A percentile compares a stretch with the other conserved stretches of the same genome.
These are phyloP conservation scores for Heimioporus sp. DNA, from an alignment of 768 basidiomycete species.

Conservation along the genomic window DNA sequence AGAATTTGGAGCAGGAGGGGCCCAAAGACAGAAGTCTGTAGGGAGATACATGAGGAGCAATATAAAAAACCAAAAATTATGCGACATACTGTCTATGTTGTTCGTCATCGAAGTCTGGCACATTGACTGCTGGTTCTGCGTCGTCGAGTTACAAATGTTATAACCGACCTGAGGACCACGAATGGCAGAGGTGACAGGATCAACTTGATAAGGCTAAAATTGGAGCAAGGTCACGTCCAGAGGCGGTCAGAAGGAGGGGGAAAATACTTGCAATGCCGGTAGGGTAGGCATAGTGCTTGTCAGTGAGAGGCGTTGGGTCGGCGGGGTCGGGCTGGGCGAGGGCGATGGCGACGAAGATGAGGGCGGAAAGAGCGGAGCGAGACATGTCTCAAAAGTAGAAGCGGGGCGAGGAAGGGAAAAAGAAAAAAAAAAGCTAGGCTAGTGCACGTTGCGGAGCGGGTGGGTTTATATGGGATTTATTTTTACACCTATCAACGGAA, in stretches of 20 bases:
- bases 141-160: conserved; percentile 69
- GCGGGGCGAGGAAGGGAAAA: background rate
- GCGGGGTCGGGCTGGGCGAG: conserved; percentile 36
- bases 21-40: conserved; percentile 73
- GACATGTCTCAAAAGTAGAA: conserved; percentile 39
- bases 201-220: conserved; percentile 51
- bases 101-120: conserved; percentile 74
- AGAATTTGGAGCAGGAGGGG: conserved; percentile 45
- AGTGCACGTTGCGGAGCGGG: too few species aligned
- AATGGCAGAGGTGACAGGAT: conserved; percentile 36
- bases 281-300: conserved; percentile 45
- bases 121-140: conserved; percentile 54
- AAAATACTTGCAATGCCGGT: conserved; percentile 36
- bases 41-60: conserved; percentile 24
- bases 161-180: conserved; percentile 65
- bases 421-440: background rate
- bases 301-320: conserved; percentile 46
- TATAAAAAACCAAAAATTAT: background rate
- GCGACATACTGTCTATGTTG: conserved; percentile 39
- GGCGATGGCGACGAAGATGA: conserved; percentile 31
- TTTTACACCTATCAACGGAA: conserved; percentile 5
- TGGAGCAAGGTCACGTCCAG: background rate
- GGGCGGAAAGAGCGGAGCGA: conserved; percentile 45
- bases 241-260: background rate
- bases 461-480: conserved; percentile 5